Evolutionary conservation across 495 filamentous ascomycete species (phyloP).

Genomic region (Annulohypoxylon moriforme): DNA sequence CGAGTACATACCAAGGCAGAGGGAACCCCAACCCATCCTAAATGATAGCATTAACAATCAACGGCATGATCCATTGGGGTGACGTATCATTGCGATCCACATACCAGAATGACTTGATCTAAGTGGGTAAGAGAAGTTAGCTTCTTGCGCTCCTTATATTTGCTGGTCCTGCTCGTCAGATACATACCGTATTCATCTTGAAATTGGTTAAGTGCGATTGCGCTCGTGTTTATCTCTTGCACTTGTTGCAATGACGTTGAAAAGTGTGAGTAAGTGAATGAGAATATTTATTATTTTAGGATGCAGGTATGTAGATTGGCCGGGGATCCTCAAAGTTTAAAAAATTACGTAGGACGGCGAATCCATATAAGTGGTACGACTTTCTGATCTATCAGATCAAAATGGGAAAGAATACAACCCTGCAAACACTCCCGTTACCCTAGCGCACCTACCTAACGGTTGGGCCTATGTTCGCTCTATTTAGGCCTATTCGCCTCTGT

Average conservation of each 20-base stretch:
- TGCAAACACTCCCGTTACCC: conserved; percentile 37
- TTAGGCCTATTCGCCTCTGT: not conserved
- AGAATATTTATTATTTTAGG: conserved; percentile 4
- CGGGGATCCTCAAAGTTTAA: conserved; percentile 23
- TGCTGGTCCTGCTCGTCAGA: not conserved
- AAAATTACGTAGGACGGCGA: conserved; percentile 23
- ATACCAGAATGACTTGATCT: conserved; percentile 74
- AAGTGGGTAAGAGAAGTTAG: conserved; percentile 34
- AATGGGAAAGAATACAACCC: conserved; percentile 30
- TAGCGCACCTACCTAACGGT: conserved; percentile 21
- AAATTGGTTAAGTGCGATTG: conserved; percentile 7
- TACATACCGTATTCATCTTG: conserved; percentile 52
- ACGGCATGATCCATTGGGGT: conserved; percentile 1
- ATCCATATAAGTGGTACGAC: conserved; percentile 38
- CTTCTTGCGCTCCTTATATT: conserved; percentile 8
- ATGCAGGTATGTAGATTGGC: conserved; percentile 2
- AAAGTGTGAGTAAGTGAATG: conserved; percentile 26
- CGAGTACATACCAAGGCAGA: conserved; percentile 75
- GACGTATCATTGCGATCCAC: conserved; percentile 24
- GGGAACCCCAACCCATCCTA: conserved; percentile 87
- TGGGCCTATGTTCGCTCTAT: not conserved
- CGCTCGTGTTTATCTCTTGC: not conserved
- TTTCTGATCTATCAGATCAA: conserved; percentile 36
- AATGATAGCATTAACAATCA: conserved; percentile 13
- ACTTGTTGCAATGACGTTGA: conserved; percentile 9